A percentile compares a stretch with the other conserved stretches of the same genome.
These are phyloP conservation scores for Globisporangium yorkense DNA, from an alignment of 352 stramenopile genomes.

Conservation along the genomic window DNA sequence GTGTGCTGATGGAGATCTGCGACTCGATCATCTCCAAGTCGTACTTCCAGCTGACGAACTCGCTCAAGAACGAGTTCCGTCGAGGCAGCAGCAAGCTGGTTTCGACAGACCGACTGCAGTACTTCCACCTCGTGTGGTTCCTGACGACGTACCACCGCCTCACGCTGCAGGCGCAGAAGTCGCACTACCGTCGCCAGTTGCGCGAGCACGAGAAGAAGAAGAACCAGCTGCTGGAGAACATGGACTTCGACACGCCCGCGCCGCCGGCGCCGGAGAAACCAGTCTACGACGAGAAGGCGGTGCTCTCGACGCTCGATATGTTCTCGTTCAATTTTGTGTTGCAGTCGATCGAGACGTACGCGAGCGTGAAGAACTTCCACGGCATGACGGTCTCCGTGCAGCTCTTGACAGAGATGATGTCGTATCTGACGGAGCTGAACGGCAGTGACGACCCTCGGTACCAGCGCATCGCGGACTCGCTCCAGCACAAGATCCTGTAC, in stretches of 20 bases:
- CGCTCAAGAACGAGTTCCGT: constrained; percentile 83
- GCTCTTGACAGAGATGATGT: constrained; percentile 81
- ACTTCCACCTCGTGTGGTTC: constrained; percentile 87
- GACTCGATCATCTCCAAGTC: constrained; percentile 68
- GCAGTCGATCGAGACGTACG: constrained; percentile 85
- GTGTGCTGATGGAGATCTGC: constrained; percentile 65
- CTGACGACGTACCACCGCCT: constrained; percentile 76
- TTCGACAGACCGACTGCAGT: constrained; percentile 80
- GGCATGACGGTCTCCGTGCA: constrained; percentile 80
- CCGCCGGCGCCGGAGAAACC: constrained; percentile 37
- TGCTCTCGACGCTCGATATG: constrained; percentile 85
- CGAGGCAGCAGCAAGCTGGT: constrained; percentile 80
- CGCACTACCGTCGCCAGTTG: constrained; percentile 50
- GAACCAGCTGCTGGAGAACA: constrained; percentile 35
- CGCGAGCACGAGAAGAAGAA: constrained; percentile 53
- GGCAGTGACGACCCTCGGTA: constrained; percentile 71
- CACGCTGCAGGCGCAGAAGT: constrained; percentile 68
- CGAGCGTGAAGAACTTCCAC: constrained; percentile 70
- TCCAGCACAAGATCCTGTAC: constrained; percentile 88
- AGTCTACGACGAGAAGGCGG: constrained; percentile 67
- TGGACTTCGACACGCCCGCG: constrained; percentile 44
- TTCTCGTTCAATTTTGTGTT: constrained; percentile 90
- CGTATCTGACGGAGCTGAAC: constrained; percentile 69
- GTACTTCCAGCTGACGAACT: constrained; percentile 84
- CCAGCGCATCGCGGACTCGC: constrained; percentile 73